Conservation (phyloP, 2,329 filamentous ascomycete genomes). For the Neonectria sp. region DNA sequence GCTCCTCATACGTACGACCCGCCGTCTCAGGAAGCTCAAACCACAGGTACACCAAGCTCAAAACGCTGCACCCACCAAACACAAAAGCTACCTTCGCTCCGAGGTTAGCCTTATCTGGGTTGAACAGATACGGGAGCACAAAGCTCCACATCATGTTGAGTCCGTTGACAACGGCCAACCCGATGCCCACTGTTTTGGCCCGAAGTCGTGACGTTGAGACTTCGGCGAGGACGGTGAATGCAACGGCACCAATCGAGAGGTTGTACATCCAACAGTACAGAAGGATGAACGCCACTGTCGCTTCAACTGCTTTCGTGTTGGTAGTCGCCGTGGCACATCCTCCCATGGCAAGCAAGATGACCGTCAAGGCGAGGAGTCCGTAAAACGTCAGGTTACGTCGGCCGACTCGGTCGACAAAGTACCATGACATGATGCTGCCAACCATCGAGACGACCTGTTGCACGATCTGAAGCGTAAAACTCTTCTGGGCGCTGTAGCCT, state of each 20-base stretch:
- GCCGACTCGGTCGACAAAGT: constrained; percentile 55
- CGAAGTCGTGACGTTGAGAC: constrained; percentile 55
- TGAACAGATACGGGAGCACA: constrained; percentile 35
- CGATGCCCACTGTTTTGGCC: constrained; percentile 49
- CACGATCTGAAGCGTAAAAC: constrained; percentile 57
- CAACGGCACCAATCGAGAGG: constrained; percentile 57
- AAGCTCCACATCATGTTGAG: constrained; percentile 36
- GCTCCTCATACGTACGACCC: constrained; percentile 36
- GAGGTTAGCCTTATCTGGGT: constrained; percentile 33
- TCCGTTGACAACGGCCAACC: constrained; percentile 44
- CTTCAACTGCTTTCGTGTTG: constrained; percentile 39
- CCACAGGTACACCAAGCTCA: constrained; percentile 30
- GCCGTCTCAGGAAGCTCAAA: constrained; percentile 39
- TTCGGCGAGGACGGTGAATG: constrained; percentile 56
- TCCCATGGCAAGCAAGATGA: constrained; percentile 53
- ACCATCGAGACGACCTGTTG: constrained; percentile 57
- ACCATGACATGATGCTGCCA: constrained; percentile 59
- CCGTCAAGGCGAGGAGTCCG: constrained; percentile 51
- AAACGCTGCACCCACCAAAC: constrained; percentile 31
- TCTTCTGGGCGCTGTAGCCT: constrained; percentile 53
- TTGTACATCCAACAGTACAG: constrained; percentile 59
- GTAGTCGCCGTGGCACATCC: constrained; percentile 9
- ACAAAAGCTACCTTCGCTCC: constrained; percentile 35
- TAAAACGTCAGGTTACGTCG: constrained; percentile 55
- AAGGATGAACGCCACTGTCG: constrained; percentile 53